Evolutionary conservation across 441 rosid species (phyloP), one percentile per base, ranked within the genome.

Genomic region (Jatropha multifida): DNA sequence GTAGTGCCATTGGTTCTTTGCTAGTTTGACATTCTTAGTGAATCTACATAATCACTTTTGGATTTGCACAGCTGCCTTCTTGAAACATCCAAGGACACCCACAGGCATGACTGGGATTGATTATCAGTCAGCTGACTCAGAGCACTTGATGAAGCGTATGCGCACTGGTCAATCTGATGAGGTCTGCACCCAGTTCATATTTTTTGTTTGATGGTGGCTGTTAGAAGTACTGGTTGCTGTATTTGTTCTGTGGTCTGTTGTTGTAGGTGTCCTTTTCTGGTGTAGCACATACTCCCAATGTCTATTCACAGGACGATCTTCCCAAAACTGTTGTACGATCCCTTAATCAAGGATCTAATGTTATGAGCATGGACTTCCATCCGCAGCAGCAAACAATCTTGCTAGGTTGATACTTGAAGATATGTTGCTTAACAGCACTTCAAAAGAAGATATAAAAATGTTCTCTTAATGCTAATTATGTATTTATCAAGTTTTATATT

Each of bases 281-380:
- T 80, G 89, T 88, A 76, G 87, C 83, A 81, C 89, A 83, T 81
- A 77, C 88, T 18, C 88, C 89, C 71, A 81, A 85, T 77, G 44
- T 81, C 27, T 88, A 81, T 82, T 88, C 92, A 60, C 85, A 85
- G 4, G 92, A 91, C 75, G 96, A 93, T 80, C 88, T 93, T 76
- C 98, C 93, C 62, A 91, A 87, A 86, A 84, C 77, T 73, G 90
- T 88, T 49, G 72, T 83, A 27, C 71, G 75, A 78, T 77, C 74
- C 72, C 76, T 93, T 74, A 88, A 72, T 77, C 93, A 93, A 84
- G 90, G 93, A 63, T 90, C 98, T 71, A 78, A 88, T 67, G 86
- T 91, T 46, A 93, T 80, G 87, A 91, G 92, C 87, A 90, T 93
- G 96, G 96, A 91, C 79, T 93, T 91, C 78, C 94, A 93, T 85